These are phyloP conservation scores for Zygnema cylindricum DNA, from an alignment of 139 green algal species.

Conservation along the genomic window DNA sequence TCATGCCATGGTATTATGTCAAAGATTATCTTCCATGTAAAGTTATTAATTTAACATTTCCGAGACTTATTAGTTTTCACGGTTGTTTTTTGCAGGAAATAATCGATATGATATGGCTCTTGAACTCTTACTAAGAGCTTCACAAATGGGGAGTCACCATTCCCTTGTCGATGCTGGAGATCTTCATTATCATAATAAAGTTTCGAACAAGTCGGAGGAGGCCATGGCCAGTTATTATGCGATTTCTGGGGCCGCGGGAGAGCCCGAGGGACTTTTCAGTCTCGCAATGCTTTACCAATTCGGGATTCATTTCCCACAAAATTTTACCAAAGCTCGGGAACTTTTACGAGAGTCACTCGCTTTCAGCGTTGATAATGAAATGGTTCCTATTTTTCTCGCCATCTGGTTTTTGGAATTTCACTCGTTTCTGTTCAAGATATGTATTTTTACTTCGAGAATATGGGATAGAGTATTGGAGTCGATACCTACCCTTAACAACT, in stretches of 20 bases:
- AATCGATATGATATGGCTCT: conserved; percentile 3
- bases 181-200: not conserved
- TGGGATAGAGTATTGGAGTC: not conserved
- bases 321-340: conserved; percentile 11
- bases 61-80: not conserved
- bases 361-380: not conserved
- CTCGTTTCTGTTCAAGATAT: not conserved
- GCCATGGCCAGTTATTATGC: not conserved
- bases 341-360: not conserved
- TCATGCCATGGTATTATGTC: too few relatives aligned
- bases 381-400: conserved; percentile 4
- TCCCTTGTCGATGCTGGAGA: conserved; percentile 16
- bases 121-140: conserved; percentile 9
- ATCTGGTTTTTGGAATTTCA: conserved; percentile 1
- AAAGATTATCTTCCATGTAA: not conserved
- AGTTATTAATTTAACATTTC: not conserved
- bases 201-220: not conserved
- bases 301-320: conserved; percentile 1
- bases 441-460: not conserved
- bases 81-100: not conserved
- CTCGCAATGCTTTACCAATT: conserved; percentile 11
- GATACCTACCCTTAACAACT: not conserved
- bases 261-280: conserved; percentile 23
- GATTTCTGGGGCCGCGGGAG: not conserved
- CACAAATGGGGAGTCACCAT: not conserved